Conservation (phyloP, 108 stramenopile genomes). For the Conticribra weissflogii region DNA sequence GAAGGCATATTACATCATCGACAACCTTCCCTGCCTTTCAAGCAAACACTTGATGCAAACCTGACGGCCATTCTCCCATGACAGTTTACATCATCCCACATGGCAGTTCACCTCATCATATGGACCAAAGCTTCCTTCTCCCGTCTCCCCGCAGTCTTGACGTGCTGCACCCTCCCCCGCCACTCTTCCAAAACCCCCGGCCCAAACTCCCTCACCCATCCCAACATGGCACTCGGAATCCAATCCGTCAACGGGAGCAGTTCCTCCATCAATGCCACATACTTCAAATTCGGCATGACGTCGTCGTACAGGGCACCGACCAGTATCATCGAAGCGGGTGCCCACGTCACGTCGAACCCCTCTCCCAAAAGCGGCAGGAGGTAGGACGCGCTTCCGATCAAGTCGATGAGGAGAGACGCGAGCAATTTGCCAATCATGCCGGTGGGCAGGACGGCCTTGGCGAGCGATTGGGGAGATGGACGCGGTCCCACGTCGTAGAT, state of each 20-base stretch:
- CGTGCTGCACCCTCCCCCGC: conserved; percentile 28
- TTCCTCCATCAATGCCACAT: conserved; percentile 84
- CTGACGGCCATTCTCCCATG: too few species aligned
- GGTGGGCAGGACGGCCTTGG: conserved; percentile 61
- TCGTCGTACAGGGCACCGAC: conserved; percentile 90
- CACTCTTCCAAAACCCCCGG: conserved; percentile 46
- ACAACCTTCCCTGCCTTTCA: too few species aligned
- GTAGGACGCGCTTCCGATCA: conserved; percentile 82
- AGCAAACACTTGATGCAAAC: too few species aligned
- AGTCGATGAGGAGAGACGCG: conserved; percentile 72
- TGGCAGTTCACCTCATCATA: conserved; percentile 1
- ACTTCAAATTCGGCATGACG: conserved; percentile 71
- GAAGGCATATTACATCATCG: too few species aligned
- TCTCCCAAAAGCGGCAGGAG: conserved; percentile 89
- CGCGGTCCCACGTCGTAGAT: conserved; percentile 84
- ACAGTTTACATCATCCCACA: too few species aligned
- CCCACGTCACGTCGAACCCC: conserved; percentile 88
- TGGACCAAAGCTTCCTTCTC: conserved; percentile 22
- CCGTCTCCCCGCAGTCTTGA: conserved; percentile 11
- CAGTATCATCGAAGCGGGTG: conserved; percentile 81
- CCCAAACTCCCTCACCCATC: conserved; percentile 83
- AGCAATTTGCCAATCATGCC: conserved; percentile 69
- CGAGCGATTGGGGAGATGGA: conserved; percentile 70
- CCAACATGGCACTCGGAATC: conserved; percentile 87
- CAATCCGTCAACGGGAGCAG: conserved; percentile 93